Conservation (phyloP, 352 stramenopile species). For the Pythium sukuiense region DNA sequence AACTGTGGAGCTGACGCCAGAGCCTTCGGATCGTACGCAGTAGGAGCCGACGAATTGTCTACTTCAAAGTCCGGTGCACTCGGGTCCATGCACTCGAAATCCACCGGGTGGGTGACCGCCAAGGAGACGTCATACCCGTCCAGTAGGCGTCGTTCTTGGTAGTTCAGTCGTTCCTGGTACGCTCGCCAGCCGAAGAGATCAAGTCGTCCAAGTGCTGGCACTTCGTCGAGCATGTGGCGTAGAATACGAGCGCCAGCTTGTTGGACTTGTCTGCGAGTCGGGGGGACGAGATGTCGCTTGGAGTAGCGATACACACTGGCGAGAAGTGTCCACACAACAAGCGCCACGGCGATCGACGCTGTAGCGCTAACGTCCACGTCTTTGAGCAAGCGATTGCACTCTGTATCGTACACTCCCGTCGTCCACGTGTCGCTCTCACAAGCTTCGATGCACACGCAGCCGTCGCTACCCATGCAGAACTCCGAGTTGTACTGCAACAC, state of each 20-base stretch:
- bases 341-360: not conserved
- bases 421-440: not conserved
- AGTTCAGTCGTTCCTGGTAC: not conserved
- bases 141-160: too few species aligned
- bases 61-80: too few species aligned
- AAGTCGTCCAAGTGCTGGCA: not conserved
- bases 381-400: not conserved
- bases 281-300: too few species aligned
- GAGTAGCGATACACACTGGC: not conserved
- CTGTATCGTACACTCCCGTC: not conserved
- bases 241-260: too few species aligned
- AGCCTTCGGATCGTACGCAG: too few species aligned
- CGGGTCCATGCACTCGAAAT: too few species aligned
- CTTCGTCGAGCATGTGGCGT: slow-evolving; percentile 5
- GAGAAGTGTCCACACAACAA: too few species aligned
- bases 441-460: slow-evolving; percentile 13
- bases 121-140: too few species aligned
- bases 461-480: not conserved
- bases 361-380: not conserved
- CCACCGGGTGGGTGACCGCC: too few species aligned
- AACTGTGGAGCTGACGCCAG: too few species aligned
- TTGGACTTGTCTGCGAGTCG: too few species aligned
- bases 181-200: slow-evolving; percentile 8
- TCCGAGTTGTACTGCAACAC: not conserved
- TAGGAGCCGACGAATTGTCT: too few species aligned